Base-by-base conservation (phyloP, 225 moss, liverwort and hornwort species). In the Asterella californica region DNA sequence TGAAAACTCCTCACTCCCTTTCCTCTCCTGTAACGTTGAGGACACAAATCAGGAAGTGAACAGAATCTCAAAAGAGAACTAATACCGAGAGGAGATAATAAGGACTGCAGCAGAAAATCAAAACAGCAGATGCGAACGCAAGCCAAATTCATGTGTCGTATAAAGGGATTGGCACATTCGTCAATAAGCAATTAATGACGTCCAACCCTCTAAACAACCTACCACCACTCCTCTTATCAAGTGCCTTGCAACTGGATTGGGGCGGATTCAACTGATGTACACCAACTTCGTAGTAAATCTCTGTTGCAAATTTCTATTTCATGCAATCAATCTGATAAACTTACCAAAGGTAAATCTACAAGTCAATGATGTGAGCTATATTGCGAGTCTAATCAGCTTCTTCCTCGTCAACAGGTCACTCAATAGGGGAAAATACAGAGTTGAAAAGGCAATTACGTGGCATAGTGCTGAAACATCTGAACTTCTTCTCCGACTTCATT, bases 1-100 rank as follows among this genome's bases (percentile, higher is more conserved):
- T 42, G 83, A 72, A 64, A 30, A 21, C 37, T 84, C 87, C 48
- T 84, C 87, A 75, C 75, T 75, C 11, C 48, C 47, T 77, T 74
- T 80, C 22, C 48, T 73, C 45, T 84, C 87, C 87, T 87, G 82
- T 25, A 53, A 33, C 5, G 30, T 74, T 30, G 29, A 50, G 18
- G 36, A 14, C 36, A 34, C 67, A 21, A 67, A 36, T 36, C 36
- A 36, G 15, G 38, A 72, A 25, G 6, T 2, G 21, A 30, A 66
- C 1, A 33, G 15, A 33, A 10, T 34, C 10, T 66, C 6, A 25
- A 21, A 1, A 57, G 24, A 25, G 27, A 64, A 10, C 10, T 10
- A 64, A 10, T 10, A 64, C 5, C 4, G 64, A 42, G 38, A 38
- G 38, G 7, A 36, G 34, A 8, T 8, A 10, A 70, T 7, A 42